Conservation (phyloP, 1,139 yeast species). For the Suhomyces ambrosiae region DNA sequence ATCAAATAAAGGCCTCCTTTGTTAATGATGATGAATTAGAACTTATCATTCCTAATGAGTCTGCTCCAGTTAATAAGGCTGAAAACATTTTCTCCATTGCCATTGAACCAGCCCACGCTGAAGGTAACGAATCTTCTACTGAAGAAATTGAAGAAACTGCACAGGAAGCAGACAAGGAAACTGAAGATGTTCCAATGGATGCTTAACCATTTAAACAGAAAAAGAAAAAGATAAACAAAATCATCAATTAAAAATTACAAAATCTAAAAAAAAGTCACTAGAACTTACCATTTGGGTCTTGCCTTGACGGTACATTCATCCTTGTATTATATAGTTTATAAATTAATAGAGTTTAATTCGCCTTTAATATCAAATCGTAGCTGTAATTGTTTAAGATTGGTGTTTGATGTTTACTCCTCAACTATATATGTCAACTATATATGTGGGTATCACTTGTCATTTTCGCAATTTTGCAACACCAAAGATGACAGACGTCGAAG, state of each 20-base stretch:
- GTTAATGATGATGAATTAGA: conserved; percentile 45
- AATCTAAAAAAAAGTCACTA: conserved; percentile 1
- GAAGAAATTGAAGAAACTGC: conserved; percentile 15
- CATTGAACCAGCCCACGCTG: conserved; percentile 23
- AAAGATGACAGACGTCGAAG: too few relatives aligned
- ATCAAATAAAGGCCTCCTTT: conserved; percentile 44
- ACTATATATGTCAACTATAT: too few relatives aligned
- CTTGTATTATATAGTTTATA: conserved; percentile 9
- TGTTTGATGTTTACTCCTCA: too few relatives aligned
- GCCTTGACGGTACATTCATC: conserved; percentile 12
- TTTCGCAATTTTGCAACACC: neutral
- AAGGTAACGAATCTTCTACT: conserved; percentile 16
- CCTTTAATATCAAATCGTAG: neutral
- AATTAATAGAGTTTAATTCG: conserved; percentile 10
- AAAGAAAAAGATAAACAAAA: conserved; percentile 2
- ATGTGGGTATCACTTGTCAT: too few relatives aligned
- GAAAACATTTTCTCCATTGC: conserved; percentile 30
- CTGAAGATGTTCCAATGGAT: conserved; percentile 14
- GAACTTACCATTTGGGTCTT: conserved; percentile 6
- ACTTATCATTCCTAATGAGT: conserved; percentile 45
- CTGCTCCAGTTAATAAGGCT: conserved; percentile 26
- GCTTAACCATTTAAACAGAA: conserved; percentile 3
- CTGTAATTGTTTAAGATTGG: too few relatives aligned
- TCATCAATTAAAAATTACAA: conserved; percentile 1
- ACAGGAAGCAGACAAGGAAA: conserved; percentile 5